Conservation (phyloP, 116 monocot genomes). For the Zostera marina region DNA sequence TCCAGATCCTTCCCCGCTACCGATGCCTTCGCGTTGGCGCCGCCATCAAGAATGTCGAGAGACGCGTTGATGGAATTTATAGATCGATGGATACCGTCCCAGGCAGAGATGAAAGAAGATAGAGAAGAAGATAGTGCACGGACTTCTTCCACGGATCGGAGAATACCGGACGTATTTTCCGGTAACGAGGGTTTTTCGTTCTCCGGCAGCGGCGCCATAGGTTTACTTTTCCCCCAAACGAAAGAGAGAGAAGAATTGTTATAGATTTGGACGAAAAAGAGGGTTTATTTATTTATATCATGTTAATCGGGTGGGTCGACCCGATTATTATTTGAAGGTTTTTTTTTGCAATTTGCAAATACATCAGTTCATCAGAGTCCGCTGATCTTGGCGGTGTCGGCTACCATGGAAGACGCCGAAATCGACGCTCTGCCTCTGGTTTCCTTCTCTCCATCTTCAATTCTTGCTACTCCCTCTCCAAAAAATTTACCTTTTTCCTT, state of each 20-base stretch:
- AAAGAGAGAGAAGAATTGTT: too few relatives aligned
- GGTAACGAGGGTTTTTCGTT: neutral
- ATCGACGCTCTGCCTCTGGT: constrained; percentile 4
- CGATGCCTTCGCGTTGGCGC: neutral
- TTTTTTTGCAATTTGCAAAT: too few relatives aligned
- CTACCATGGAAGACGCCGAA: constrained; percentile 3
- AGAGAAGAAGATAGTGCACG: constrained; percentile 4
- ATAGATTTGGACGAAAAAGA: too few relatives aligned
- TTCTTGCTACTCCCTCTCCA: neutral
- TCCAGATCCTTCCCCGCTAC: neutral
- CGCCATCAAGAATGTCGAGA: constrained; percentile 3
- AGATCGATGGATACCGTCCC: constrained; percentile 1
- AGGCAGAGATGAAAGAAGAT: constrained; percentile 7
- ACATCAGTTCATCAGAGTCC: neutral
- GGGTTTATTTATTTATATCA: too few relatives aligned
- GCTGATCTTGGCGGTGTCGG: neutral
- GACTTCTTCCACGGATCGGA: constrained; percentile 6
- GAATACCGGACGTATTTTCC: neutral
- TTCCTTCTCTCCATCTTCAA: neutral
- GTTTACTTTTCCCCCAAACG: too few relatives aligned
- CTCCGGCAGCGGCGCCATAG: neutral
- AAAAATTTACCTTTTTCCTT: neutral
- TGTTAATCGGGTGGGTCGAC: too few relatives aligned
- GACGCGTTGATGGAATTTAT: constrained; percentile 5
- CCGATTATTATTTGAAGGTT: too few relatives aligned